These are phyloP conservation scores for Cercospora sp. DNA, from an alignment of 2,329 filamentous ascomycete species.

Conservation along the genomic window DNA sequence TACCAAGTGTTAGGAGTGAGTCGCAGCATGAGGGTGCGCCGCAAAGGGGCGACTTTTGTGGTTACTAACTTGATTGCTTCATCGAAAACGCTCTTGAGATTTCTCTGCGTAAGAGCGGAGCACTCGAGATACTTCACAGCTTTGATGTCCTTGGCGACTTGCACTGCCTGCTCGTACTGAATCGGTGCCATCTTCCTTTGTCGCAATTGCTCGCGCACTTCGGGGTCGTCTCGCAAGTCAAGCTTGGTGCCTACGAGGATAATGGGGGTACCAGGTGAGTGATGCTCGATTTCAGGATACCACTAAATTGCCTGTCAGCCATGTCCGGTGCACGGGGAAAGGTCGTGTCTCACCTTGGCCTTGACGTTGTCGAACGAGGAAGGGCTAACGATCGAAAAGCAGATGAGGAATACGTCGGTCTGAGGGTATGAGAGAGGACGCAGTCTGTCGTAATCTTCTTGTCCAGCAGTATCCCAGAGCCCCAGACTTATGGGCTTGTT, in stretches of 20 bases:
- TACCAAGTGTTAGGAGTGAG: conserved; percentile 11
- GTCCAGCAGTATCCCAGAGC: conserved; percentile 96
- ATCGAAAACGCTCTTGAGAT: conserved; percentile 97
- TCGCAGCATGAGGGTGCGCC: background rate
- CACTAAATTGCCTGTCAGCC: conserved; percentile 59
- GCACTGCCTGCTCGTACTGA: conserved; percentile 85
- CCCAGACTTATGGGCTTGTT: conserved; percentile 96
- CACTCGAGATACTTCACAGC: conserved; percentile 98
- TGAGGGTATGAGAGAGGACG: conserved; percentile 95
- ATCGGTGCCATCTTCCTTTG: conserved; percentile 97
- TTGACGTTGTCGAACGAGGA: conserved; percentile 99
- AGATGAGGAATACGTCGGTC: conserved; percentile 97
- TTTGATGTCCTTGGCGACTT: conserved; percentile 88
- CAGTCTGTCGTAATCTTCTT: conserved; percentile 96
- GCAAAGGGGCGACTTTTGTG: background rate
- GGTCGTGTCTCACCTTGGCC: conserved; percentile 70
- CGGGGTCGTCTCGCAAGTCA: conserved; percentile 85
- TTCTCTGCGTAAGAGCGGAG: conserved; percentile 92
- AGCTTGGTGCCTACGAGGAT: conserved; percentile 97
- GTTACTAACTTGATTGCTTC: conserved; percentile 86
- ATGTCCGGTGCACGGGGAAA: background rate
- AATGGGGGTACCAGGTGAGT: conserved; percentile 92
- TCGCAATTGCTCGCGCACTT: conserved; percentile 76
- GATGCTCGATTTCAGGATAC: conserved; percentile 96
- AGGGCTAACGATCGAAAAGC: conserved; percentile 96